A percentile compares a stretch with the other conserved stretches of the same genome.
Conservation (phyloP, 345 rosid genomes). For the Arabidopsis suecica region DNA sequence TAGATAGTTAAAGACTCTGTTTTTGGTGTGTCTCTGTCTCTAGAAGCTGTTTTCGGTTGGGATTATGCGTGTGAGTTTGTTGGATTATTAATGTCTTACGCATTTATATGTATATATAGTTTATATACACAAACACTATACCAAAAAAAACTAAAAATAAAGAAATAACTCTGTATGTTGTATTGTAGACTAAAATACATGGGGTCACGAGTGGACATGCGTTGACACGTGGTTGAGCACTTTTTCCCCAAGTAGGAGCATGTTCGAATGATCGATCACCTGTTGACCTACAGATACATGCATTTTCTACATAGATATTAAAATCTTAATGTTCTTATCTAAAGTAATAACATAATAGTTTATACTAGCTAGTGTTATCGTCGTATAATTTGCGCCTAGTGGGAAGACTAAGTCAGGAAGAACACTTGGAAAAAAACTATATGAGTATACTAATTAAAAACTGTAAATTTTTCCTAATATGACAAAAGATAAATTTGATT, state of each 20-base stretch:
- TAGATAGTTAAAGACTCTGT: conserved; percentile 11
- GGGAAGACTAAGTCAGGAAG: accelerated
- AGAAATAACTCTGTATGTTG: not conserved
- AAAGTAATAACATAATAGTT: no score
- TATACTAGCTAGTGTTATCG: no score
- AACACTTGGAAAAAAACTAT: no score
- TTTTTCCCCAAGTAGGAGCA: conserved; percentile 30
- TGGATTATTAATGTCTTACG: conserved; percentile 28
- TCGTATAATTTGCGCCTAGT: no score
- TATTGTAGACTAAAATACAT: not conserved
- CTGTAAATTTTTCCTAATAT: no score
- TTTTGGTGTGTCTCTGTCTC: not conserved
- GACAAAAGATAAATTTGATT: no score
- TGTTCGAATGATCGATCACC: conserved; percentile 16
- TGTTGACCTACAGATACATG: conserved; percentile 26
- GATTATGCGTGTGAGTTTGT: conserved; percentile 36
- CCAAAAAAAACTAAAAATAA: not conserved
- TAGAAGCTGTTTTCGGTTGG: conserved; percentile 30
- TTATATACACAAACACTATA: not conserved
- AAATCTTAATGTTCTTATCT: not conserved
- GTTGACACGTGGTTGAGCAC: conserved; percentile 40
- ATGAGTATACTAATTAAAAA: no score
- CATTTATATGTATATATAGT: no score
- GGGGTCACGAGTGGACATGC: conserved; percentile 32
- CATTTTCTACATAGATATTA: not conserved